A percentile compares a stretch with the other conserved stretches of the same genome.
These are phyloP conservation scores for Spergularia marina DNA, from an alignment of 148 eudicot genomes.

Conservation along the genomic window DNA sequence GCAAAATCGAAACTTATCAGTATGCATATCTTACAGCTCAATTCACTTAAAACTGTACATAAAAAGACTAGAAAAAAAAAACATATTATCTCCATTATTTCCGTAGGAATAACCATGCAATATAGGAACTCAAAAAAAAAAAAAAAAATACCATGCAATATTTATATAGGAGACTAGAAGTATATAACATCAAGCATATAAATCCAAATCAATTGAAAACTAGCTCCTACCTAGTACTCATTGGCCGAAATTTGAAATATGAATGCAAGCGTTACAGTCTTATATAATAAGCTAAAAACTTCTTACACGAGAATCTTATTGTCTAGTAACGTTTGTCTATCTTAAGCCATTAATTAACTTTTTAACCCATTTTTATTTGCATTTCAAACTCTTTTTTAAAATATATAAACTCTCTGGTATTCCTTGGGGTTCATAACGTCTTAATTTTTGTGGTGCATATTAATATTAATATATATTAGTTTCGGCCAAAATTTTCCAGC, in stretches of 20 bases:
- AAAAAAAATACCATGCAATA: too few relatives aligned
- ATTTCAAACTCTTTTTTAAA: neutral
- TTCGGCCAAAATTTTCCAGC: slow-evolving; percentile 21
- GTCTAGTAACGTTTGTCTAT: slow-evolving; percentile 16
- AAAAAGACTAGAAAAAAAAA: too few relatives aligned
- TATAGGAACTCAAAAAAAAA: too few relatives aligned
- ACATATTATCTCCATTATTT: too few relatives aligned
- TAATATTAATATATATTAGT: neutral
- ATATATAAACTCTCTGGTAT: neutral
- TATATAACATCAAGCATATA: too few relatives aligned
- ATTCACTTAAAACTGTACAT: too few relatives aligned
- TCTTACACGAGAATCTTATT: slow-evolving; percentile 13
- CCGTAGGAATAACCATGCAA: too few relatives aligned
- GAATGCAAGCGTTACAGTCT: neutral
- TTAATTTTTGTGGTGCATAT: slow-evolving; percentile 19
- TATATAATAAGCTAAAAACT: neutral
- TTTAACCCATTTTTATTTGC: neutral
- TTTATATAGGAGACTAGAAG: too few relatives aligned
- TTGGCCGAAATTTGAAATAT: slow-evolving; percentile 9
- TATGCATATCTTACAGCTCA: too few relatives aligned
- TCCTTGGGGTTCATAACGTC: slow-evolving; percentile 32
- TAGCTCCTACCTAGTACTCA: neutral
- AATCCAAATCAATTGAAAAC: too few relatives aligned
- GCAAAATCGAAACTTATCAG: too few relatives aligned
- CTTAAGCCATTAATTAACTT: neutral